These are phyloP conservation scores for Aspergillus clavatus DNA, from an alignment of 2,329 filamentous ascomycete genomes.

Conservation along the genomic window DNA sequence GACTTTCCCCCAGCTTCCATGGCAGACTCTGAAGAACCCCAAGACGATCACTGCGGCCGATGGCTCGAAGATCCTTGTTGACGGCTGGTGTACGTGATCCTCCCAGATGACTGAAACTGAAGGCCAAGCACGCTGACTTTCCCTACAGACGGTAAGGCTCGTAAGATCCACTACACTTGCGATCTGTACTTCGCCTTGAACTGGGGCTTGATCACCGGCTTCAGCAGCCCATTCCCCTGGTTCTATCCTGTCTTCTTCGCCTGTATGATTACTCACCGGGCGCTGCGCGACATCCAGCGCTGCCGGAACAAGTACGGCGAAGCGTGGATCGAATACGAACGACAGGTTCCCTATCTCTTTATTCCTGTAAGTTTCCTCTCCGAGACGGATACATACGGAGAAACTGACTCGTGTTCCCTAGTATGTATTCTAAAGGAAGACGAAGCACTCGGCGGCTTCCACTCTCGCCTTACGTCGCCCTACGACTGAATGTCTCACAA, in stretches of 20 bases:
- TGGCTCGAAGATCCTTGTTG: slow-evolving; percentile 71
- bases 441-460: not conserved
- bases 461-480: too few relatives aligned
- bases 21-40: slow-evolving; percentile 76
- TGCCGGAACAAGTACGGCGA: slow-evolving; percentile 77
- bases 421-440: slow-evolving; percentile 31
- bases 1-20: slow-evolving; percentile 86
- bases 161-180: slow-evolving; percentile 78
- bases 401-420: slow-evolving; percentile 9
- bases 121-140: slow-evolving; percentile 14
- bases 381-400: not conserved
- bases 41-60: slow-evolving; percentile 68
- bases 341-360: slow-evolving; percentile 75
- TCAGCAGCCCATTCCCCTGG: slow-evolving; percentile 78
- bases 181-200: slow-evolving; percentile 71
- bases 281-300: slow-evolving; percentile 67
- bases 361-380: slow-evolving; percentile 56
- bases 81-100: slow-evolving; percentile 68
- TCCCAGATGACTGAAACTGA: not conserved
- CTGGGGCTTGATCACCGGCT: slow-evolving; percentile 79
- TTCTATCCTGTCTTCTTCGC: slow-evolving; percentile 82
- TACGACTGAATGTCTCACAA: not conserved
- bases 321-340: slow-evolving; percentile 76
- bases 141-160: slow-evolving; percentile 58
- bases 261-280: slow-evolving; percentile 74